phyloP scores from a whole-genome alignment of 2,329 filamentous ascomycete genomes.

The Penicillium freii region DNA sequence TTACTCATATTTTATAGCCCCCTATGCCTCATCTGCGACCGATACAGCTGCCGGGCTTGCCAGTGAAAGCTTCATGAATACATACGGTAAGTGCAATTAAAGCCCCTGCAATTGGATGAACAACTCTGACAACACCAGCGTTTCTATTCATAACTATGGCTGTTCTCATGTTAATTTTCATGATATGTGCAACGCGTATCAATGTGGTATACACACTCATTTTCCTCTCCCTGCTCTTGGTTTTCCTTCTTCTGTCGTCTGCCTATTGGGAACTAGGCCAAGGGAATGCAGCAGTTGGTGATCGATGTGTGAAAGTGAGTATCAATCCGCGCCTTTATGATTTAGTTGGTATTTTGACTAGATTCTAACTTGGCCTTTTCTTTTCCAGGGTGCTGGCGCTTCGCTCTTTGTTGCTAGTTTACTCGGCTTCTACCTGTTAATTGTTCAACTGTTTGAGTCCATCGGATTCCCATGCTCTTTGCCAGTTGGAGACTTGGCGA shows the following conservation, averaged over 20 bases:
- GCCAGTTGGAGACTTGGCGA: conserved; percentile 40
- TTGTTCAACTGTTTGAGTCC: conserved; percentile 54
- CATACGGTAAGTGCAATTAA: conserved; percentile 19
- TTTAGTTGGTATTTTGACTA: background rate
- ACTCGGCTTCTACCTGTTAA: conserved; percentile 54
- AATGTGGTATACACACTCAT: conserved; percentile 70
- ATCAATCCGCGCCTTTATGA: too few species aligned
- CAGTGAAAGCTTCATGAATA: conserved; percentile 24
- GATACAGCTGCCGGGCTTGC: conserved; percentile 27
- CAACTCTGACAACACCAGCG: conserved; percentile 11
- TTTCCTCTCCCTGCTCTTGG: conserved; percentile 61
- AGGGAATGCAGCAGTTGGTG: conserved; percentile 31
- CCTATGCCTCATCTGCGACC: conserved; percentile 26
- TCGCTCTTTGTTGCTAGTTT: conserved; percentile 50
- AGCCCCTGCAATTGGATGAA: background rate
- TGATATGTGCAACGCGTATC: conserved; percentile 68
- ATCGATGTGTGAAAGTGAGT: conserved; percentile 30
- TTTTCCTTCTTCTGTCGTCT: conserved; percentile 60
- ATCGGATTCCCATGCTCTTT: conserved; percentile 54
- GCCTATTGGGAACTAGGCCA: conserved; percentile 59
- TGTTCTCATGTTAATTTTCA: conserved; percentile 64
- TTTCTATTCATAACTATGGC: conserved; percentile 68
- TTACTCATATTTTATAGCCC: conserved; percentile 14
- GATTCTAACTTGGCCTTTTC: background rate
- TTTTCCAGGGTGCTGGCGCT: conserved; percentile 45